Evolutionary conservation across 2,329 filamentous ascomycete genomes (phyloP), one percentile per base, ranked within the genome.

Genomic region (Ophiocordyceps camponoti-leonardi): DNA sequence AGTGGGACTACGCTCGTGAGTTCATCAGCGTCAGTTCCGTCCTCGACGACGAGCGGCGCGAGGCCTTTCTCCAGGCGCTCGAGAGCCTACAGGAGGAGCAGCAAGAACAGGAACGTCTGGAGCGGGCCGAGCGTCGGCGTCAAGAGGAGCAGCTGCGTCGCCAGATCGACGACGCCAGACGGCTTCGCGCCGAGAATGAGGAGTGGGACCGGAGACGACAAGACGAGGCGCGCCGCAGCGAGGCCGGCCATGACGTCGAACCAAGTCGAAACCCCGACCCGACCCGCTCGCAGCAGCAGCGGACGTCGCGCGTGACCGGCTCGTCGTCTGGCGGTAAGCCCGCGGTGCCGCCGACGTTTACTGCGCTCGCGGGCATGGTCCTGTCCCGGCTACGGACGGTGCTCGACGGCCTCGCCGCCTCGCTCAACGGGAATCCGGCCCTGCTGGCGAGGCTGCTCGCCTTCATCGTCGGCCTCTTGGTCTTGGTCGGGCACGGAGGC

Each of bases 1-100:
- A 96, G 64, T 98, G 92, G 92, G 86, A 94, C 48, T 95, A 95
- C 55, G 86, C 92, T 4, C 77, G 79, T 48, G 85, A 94, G 54
- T 96, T 96, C 61, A 93, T 96, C 56, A 78, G 73, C 55, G 77
- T 86, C 56, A 92, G 81, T 60, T 80, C 90, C 42, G 78, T 94
- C 23, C 72, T 98, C 1, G 90, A 96, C 59, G 90, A 95, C 45
- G 92, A 96, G 65, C 77, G 86, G 41, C 79, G 86, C 50, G 86
- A 96, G 54, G 81, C 85, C 1, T 95, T 96, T 60, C 66, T 94
- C 16, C 82, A 90, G 54, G 90, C 88, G 5, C 69, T 96, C 16
- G 79, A 93, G 58, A 81, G 78, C 45, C 68, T 96, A 28, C 82
- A 83, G 54, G 87, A 94, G 52, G 88, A 94, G 57, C 85, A 84